Evolutionary conservation across 2,329 filamentous ascomycete genomes (phyloP), one percentile per base, ranked within the genome.

Genomic region (Stemphylium beticola): DNA sequence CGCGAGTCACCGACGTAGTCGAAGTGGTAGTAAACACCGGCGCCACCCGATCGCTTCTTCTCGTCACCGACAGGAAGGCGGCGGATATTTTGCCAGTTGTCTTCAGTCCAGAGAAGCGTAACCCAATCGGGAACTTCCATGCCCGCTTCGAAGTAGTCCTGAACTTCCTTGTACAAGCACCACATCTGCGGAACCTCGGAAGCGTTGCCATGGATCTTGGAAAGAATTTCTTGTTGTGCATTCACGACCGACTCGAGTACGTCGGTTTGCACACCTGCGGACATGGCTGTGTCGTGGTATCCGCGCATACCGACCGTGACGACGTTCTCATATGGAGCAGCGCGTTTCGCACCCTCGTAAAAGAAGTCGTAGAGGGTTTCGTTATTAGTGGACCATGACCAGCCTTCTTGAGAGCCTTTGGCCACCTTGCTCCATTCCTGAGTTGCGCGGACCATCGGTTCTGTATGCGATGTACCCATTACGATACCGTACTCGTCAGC

Each of bases 161-260:
- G 86, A 2, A 91, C 87, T 68, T 91, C 88, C 68, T 90, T 90
- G 74, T 91, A 91, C 57, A 91, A 75, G 63, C 87, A 89, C 87
- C 88, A 90, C 74, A 87, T 81, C 72, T 90, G 87, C 5, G 88
- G 87, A 0, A 87, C 82, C 1, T 80, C 75, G 4, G 79, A 82
- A 60, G 79, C 74, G 50, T 77, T 73, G 11, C 79, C 80, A 38
- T 88, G 81, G 0, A 88, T 82, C 2, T 83, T 78, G 17, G 76
- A 77, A 38, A 88, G 77, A 53, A 87, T 86, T 9, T 81, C 68
- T 44, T 84, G 80, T 68, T 91, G 87, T 29, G 84, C 81, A 3
- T 78, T 64, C 2, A 90, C 86, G 22, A 89, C 81, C 15, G 81
- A 79, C 61, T 87, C 82, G 7, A 90, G 79, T 58, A 87, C 81